Base-by-base conservation (phyloP, 192 early-diverging fungal genomes). In the Gamsiella multidivaricata region DNA sequence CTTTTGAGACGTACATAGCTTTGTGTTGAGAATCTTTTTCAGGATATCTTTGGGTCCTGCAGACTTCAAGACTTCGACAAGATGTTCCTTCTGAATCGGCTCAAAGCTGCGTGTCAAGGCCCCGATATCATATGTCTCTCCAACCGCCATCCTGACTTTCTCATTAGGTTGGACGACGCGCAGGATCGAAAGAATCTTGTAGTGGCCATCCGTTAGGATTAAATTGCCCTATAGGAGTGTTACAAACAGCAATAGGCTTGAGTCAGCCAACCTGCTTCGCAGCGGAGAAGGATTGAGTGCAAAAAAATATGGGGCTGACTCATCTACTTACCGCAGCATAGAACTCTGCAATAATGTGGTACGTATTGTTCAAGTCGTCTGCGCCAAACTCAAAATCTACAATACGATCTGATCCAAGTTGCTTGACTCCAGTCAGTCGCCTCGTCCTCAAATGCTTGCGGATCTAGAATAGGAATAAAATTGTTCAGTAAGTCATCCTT, bases 321-420 rank as follows among this genome's bases (percentile, higher is more conserved):
- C 39, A 60, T 53, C 32, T 12, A 26, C 81, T 83, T 88, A 87
- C 87, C 47, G 90, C 85, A 54, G 93, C 88, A 65, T 93, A 92
- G 68, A 92, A 92, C 81, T 94, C 93, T 50, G 87, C 84, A 60
- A 95, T 86, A 20, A 94, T 81, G 57, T 94, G 91, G 64, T 90
- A 93, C 0, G 87, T 87, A 46, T 83, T 83, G 9, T 83, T 81
- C 32, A 81, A 65, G 43, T 68, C 62, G 33, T 79, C 71, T 47
- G 91, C 91, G 10, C 87, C 96, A 89, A 99, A 99, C 61, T 93
- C 87, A 83, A 98, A 89, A 81, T 98, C 95, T 14, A 98, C 86
- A 55, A 95, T 90, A 17, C 98, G 89, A 84, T 99, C 98, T 58
- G 89, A 81, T 55, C 97, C 97, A 12, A 98, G 55, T 81, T 98